These are phyloP conservation scores for Neurospora sp. DNA, from an alignment of 2,329 filamentous ascomycete species.

Conservation along the genomic window DNA sequence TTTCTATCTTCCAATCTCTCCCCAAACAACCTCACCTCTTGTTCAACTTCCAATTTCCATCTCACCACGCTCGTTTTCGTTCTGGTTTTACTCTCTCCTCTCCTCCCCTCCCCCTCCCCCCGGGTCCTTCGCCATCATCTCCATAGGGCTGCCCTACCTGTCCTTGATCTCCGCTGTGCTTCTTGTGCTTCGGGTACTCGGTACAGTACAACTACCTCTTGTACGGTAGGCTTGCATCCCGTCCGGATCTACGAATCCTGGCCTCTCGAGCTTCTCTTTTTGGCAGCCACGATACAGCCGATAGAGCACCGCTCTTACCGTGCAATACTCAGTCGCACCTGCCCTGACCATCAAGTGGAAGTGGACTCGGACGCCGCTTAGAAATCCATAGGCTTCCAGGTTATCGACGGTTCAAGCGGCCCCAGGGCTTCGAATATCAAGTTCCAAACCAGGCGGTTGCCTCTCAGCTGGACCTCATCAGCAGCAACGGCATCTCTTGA, in stretches of 20 bases:
- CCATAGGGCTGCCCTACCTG: background rate
- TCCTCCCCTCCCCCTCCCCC: background rate
- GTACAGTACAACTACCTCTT: background rate
- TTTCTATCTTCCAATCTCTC: background rate
- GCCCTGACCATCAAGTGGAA: background rate
- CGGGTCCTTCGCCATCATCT: background rate
- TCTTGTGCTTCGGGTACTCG: background rate
- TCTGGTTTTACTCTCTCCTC: background rate
- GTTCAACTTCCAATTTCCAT: background rate
- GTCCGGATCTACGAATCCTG: background rate
- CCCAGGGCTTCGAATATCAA: background rate
- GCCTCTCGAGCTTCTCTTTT: background rate
- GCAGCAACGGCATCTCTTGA: constrained; percentile 6
- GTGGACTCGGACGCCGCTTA: background rate
- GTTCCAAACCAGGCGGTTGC: background rate
- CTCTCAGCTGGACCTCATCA: background rate
- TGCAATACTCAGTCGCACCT: background rate
- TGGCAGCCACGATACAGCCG: background rate
- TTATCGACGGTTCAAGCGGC: background rate
- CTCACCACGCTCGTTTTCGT: background rate
- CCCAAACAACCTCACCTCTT: background rate
- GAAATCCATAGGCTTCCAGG: background rate
- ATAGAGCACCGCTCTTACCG: background rate
- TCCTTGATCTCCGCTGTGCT: background rate
- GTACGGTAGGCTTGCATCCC: background rate